A percentile compares a stretch with the other conserved stretches of the same genome.
phyloP scores from a whole-genome alignment of 1,139 yeast species.

The Kazachstania sp. region DNA sequence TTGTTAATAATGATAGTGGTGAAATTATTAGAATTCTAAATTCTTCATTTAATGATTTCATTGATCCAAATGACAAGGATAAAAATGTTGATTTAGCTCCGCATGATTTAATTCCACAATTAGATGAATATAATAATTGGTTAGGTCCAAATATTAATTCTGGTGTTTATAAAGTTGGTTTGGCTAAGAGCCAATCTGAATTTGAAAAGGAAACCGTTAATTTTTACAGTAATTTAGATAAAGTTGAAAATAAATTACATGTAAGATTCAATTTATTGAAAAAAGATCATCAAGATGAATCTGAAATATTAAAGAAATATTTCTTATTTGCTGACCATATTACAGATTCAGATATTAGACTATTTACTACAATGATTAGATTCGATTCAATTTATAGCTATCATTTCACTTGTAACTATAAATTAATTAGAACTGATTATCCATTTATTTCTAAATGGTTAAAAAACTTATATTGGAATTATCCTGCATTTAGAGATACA shows the following conservation, averaged over 20 bases:
- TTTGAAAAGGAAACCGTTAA: conserved; percentile 6
- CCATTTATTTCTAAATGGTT: conserved; percentile 73
- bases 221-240: conserved; percentile 6
- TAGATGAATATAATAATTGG: conserved; percentile 9
- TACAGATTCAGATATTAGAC: conserved; percentile 81
- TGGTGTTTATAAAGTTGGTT: conserved; percentile 8
- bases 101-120: conserved; percentile 5
- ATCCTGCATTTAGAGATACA: conserved; percentile 62
- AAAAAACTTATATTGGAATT: conserved; percentile 71
- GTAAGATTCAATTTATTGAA: conserved; percentile 4
- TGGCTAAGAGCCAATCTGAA: conserved; percentile 3
- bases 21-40: conserved; percentile 10
- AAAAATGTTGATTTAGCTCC: conserved; percentile 10
- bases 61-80: conserved; percentile 2
- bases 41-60: conserved; percentile 7
- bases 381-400: conserved; percentile 84
- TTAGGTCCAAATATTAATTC: conserved; percentile 7
- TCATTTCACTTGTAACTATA: conserved; percentile 82
- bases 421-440: conserved; percentile 66
- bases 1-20: conserved; percentile 13
- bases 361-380: conserved; percentile 69
- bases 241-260: conserved; percentile 6
- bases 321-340: conserved; percentile 46
- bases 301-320: conserved; percentile 19
- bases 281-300: conserved; percentile 1